Evolutionary conservation across 2,329 filamentous ascomycete genomes (phyloP), one percentile per base, ranked within the genome.

Genomic region (Plenodomus biglobosus): DNA sequence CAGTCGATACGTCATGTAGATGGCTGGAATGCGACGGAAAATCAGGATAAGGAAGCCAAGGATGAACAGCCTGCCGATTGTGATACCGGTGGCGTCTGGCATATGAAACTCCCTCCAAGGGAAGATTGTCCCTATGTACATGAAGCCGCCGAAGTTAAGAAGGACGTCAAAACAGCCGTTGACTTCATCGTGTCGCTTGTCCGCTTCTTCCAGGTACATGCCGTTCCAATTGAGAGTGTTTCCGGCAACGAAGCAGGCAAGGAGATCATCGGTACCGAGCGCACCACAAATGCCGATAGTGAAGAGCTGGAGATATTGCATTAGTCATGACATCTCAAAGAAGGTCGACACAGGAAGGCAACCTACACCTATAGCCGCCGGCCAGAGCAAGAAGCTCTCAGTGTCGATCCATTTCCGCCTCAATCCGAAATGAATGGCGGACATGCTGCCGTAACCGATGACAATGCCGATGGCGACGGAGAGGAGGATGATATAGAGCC

Each of bases 161-260:
- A 85, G 62, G 0, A 82, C 77, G 42, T 85, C 81, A 11, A 85
- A 73, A 32, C 76, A 78, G 2, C 76, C 75, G 61, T 85, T 85
- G 56, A 85, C 81, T 39, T 84, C 80, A 48, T 85, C 83, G 56
- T 84, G 81, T 8, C 81, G 76, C 8, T 74, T 69, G 47, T 82
- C 74, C 0, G 78, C 75, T 62, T 85, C 82, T 3, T 73, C 72
- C 2, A 84, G 77, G 56, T 80, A 85, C n/a, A 76, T 61, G 2
- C 83, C 82, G 46, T 85, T 79, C 83, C 83, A 85, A 65, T 85
- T 85, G 38, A 85, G 68, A 11, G 76, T 76, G 57, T 76, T 80
- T 6, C 83, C 83, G 0, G 83, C 82, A 2, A 81, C 74, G 48
- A 84, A 84, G 60, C 81, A 85, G 3, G 82, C 81, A 3, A 85